Evolutionary conservation across 169 alveolate species (phyloP).

Genomic region (Eimeria acervulina): DNA sequence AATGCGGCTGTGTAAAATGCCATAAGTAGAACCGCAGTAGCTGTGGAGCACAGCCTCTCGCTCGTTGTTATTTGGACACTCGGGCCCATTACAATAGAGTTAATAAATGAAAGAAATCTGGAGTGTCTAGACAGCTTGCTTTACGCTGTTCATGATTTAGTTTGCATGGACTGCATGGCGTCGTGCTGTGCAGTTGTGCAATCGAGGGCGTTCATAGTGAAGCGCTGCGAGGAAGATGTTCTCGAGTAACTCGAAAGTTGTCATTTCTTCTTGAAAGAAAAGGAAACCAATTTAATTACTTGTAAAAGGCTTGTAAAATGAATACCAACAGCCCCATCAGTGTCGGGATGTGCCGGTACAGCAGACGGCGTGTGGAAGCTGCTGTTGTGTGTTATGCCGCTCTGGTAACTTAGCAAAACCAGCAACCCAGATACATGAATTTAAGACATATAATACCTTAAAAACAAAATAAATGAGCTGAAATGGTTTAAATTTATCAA

Average conservation of each 20-base stretch:
- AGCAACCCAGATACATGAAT: neutral
- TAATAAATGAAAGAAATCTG: too few species aligned
- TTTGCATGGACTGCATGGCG: too few species aligned
- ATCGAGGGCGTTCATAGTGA: neutral
- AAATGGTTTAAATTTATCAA: too few species aligned
- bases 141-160: too few species aligned
- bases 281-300: neutral
- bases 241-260: neutral
- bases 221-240: neutral
- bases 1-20: neutral
- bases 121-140: too few species aligned
- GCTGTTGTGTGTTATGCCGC: neutral
- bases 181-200: too few species aligned
- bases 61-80: too few species aligned
- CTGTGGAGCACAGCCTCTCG: neutral
- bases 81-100: too few species aligned
- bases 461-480: neutral
- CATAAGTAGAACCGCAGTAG: neutral
- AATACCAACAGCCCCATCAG: neutral
- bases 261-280: neutral
- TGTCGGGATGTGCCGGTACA: neutral
- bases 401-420: neutral
- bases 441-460: too few species aligned
- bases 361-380: neutral
- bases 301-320: neutral